A percentile compares a stretch with the other conserved stretches of the same genome.
Evolutionary conservation across 805 yeast species (phyloP).

Genomic region (Saccharomycopsis sp.): DNA sequence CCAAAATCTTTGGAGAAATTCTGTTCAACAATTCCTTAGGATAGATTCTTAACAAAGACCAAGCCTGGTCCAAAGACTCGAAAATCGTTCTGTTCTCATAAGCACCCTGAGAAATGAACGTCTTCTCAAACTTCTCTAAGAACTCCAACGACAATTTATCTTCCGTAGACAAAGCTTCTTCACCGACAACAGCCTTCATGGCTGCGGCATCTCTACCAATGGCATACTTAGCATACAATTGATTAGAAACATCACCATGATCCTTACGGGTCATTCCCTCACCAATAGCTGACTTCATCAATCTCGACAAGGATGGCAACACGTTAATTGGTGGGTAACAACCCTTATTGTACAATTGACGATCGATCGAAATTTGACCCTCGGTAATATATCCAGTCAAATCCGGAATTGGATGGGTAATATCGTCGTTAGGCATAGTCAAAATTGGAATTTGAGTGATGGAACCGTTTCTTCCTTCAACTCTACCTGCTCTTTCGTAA

Average conservation of each 20-base stretch:
- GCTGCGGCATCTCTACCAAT: slow-evolving; percentile 99
- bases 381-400: slow-evolving; percentile 99
- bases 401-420: slow-evolving; percentile 99
- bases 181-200: slow-evolving; percentile 99
- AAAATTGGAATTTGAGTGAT: slow-evolving; percentile 98
- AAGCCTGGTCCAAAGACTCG: slow-evolving; percentile 95
- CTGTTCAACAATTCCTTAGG: slow-evolving; percentile 99
- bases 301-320: slow-evolving; percentile 92
- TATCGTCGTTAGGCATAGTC: slow-evolving; percentile 99
- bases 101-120: slow-evolving; percentile 93
- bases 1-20: slow-evolving; percentile 93
- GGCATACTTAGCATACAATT: slow-evolving; percentile 97
- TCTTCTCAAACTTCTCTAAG: slow-evolving; percentile 94
- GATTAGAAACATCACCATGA: slow-evolving; percentile 99
- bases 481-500: slow-evolving; percentile 99
- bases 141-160: slow-evolving; percentile 96
- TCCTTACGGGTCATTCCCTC: slow-evolving; percentile 99
- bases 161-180: slow-evolving; percentile 95
- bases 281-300: slow-evolving; percentile 99
- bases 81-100: slow-evolving; percentile 92
- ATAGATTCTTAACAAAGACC: slow-evolving; percentile 96
- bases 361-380: slow-evolving; percentile 96
- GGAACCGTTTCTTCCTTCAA: slow-evolving; percentile 99
- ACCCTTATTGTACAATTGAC: slow-evolving; percentile 95
- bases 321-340: slow-evolving; percentile 98